A percentile compares a stretch with the other conserved stretches of the same genome.
phyloP scores from a whole-genome alignment of 2,329 filamentous ascomycete species.

The Leptographium procerum region DNA sequence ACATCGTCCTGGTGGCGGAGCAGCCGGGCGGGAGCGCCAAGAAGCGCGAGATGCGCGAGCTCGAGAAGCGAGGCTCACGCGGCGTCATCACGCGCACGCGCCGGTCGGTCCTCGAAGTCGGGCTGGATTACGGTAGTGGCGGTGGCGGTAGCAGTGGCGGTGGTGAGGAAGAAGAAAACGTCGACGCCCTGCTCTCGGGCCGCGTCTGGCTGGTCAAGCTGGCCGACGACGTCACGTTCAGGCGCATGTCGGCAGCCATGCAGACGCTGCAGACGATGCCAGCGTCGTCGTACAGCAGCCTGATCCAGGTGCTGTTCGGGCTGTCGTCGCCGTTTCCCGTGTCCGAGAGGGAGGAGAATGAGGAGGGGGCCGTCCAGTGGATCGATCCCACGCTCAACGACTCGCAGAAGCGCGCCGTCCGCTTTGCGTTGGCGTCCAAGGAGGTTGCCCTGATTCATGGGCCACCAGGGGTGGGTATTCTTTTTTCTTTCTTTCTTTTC shows the following conservation, averaged over 20 bases:
- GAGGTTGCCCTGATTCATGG: slow-evolving; percentile 90
- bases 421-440: slow-evolving; percentile 71
- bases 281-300: slow-evolving; percentile 45
- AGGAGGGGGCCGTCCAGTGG: slow-evolving; percentile 41
- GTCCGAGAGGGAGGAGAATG: not conserved
- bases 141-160: slow-evolving; percentile 19
- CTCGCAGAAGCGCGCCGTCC: slow-evolving; percentile 55
- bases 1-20: slow-evolving; percentile 66
- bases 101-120: slow-evolving; percentile 49
- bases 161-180: slow-evolving; percentile 39
- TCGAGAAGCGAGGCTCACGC: slow-evolving; percentile 55
- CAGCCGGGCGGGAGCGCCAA: slow-evolving; percentile 62
- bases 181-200: slow-evolving; percentile 21
- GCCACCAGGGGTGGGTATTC: slow-evolving; percentile 60
- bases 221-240: slow-evolving; percentile 57
- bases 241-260: slow-evolving; percentile 54
- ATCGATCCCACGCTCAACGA: slow-evolving; percentile 51
- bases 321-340: slow-evolving; percentile 40
- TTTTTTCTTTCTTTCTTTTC: not conserved
- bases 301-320: slow-evolving; percentile 53
- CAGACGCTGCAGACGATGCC: slow-evolving; percentile 45
- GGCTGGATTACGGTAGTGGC: slow-evolving; percentile 45
- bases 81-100: slow-evolving; percentile 60
- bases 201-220: slow-evolving; percentile 55
- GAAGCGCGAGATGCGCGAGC: slow-evolving; percentile 60